These are phyloP conservation scores for Glutinoglossum americanum DNA, from an alignment of 495 filamentous ascomycete species.

Conservation along the genomic window DNA sequence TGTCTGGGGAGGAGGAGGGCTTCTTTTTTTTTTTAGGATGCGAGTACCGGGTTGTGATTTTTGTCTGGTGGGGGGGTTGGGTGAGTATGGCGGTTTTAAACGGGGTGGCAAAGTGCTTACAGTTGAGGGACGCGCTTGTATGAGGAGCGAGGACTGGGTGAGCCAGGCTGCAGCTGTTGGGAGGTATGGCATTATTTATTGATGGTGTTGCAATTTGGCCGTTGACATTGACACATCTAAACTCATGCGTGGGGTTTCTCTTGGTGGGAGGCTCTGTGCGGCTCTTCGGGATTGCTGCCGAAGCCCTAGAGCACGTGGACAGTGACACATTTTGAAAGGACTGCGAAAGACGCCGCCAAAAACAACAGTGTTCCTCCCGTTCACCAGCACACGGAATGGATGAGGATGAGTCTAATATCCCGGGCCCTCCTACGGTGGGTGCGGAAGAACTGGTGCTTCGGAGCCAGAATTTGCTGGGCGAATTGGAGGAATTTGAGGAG, in stretches of 20 bases:
- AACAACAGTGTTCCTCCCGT: neutral
- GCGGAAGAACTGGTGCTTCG: neutral
- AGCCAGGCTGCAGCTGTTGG: slow-evolving; percentile 38
- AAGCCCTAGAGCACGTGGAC: neutral
- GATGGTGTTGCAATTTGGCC: neutral
- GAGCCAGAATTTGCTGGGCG: neutral
- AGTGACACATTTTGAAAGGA: neutral
- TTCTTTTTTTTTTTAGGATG: neutral
- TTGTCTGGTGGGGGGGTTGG: neutral
- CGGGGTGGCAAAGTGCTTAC: slow-evolving; percentile 20
- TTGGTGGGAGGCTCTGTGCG: slow-evolving; percentile 2
- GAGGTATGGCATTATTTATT: slow-evolving; percentile 34
- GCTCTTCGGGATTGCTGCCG: neutral
- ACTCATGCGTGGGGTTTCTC: neutral
- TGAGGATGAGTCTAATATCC: neutral
- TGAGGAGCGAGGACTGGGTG: slow-evolving; percentile 36
- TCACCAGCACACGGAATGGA: neutral
- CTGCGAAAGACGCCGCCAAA: too few relatives aligned
- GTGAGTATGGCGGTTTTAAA: slow-evolving; percentile 1
- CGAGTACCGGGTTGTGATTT: neutral
- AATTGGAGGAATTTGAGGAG: slow-evolving; percentile 5
- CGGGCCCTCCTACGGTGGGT: neutral
- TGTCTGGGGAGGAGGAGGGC: neutral
- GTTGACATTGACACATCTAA: neutral
- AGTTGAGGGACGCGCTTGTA: slow-evolving; percentile 40